Conservation (phyloP, 352 stramenopile genomes). For the Globisporangium mamillatum region DNA sequence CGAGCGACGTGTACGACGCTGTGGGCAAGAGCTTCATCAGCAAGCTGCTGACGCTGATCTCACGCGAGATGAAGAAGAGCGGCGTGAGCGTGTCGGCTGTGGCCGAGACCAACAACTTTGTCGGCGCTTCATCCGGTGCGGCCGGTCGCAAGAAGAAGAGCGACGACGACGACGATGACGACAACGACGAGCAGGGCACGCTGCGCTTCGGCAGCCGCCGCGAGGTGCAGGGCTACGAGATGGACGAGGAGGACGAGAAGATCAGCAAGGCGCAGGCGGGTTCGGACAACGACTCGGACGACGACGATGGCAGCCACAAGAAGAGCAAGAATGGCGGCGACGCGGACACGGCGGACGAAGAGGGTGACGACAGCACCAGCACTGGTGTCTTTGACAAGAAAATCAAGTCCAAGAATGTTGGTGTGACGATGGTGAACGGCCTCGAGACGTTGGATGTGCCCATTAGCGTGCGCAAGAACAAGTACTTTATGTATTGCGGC, state of each 20-base stretch:
- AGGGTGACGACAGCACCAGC: conserved; percentile 3
- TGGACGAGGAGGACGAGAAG: conserved; percentile 94
- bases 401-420: conserved; percentile 36
- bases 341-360: conserved; percentile 37
- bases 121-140: conserved; percentile 20
- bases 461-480: conserved; percentile 79
- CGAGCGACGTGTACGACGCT: conserved; percentile 91
- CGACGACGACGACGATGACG: conserved; percentile 84
- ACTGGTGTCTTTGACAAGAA: conserved; percentile 19
- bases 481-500: conserved; percentile 83
- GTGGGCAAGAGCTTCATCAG: conserved; percentile 89
- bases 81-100: conserved; percentile 55
- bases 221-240: conserved; percentile 87
- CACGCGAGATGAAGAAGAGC: conserved; percentile 92
- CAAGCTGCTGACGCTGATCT: conserved; percentile 94
- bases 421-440: conserved; percentile 27
- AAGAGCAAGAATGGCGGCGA: conserved; percentile 22
- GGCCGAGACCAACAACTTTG: conserved; percentile 40
- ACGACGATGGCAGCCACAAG: conserved; percentile 15
- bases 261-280: conserved; percentile 62
- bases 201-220: conserved; percentile 76
- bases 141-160: conserved; percentile 40
- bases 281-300: conserved; percentile 52
- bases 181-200: conserved; percentile 85
- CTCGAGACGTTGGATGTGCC: conserved; percentile 78